Evolutionary conservation across 2,329 filamentous ascomycete species (phyloP).

Genomic region (Lecanosticta acicola): DNA sequence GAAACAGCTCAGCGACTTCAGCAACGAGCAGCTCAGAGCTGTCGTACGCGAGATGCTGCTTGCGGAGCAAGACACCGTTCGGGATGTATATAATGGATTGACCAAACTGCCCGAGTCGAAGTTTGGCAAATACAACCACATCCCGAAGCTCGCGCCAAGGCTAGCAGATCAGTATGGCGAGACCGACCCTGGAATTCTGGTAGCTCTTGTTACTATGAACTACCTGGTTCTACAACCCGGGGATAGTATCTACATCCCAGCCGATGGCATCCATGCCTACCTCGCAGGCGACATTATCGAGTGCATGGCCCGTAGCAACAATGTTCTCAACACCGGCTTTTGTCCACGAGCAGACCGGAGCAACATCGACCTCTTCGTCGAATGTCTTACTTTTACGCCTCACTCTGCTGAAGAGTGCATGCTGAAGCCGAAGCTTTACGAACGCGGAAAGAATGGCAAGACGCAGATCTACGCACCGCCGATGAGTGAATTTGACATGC

Average conservation of each 20-base stretch:
- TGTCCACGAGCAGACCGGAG: slow-evolving; percentile 62
- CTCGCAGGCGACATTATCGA: slow-evolving; percentile 69
- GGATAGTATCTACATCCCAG: slow-evolving; percentile 61
- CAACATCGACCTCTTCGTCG: slow-evolving; percentile 58
- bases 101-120: slow-evolving; percentile 43
- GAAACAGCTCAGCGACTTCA: slow-evolving; percentile 51
- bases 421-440: slow-evolving; percentile 46
- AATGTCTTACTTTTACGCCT: slow-evolving; percentile 58
- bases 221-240: slow-evolving; percentile 61
- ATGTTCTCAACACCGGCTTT: slow-evolving; percentile 72
- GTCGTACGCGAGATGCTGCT: slow-evolving; percentile 53
- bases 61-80: slow-evolving; percentile 49
- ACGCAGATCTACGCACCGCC: slow-evolving; percentile 61
- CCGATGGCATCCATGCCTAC: slow-evolving; percentile 70
- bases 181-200: slow-evolving; percentile 60
- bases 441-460: slow-evolving; percentile 52
- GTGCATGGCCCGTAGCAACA: slow-evolving; percentile 71
- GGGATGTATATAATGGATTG: slow-evolving; percentile 50
- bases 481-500: slow-evolving; percentile 66
- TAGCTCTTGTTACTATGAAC: slow-evolving; percentile 70
- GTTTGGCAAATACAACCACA: slow-evolving; percentile 52
- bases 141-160: slow-evolving; percentile 59
- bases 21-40: slow-evolving; percentile 53
- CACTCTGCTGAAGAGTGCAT: slow-evolving; percentile 54
- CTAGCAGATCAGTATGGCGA: slow-evolving; percentile 60